Base-by-base conservation (phyloP, 2,329 filamentous ascomycete species). In the Diaporthe longicolla region DNA sequence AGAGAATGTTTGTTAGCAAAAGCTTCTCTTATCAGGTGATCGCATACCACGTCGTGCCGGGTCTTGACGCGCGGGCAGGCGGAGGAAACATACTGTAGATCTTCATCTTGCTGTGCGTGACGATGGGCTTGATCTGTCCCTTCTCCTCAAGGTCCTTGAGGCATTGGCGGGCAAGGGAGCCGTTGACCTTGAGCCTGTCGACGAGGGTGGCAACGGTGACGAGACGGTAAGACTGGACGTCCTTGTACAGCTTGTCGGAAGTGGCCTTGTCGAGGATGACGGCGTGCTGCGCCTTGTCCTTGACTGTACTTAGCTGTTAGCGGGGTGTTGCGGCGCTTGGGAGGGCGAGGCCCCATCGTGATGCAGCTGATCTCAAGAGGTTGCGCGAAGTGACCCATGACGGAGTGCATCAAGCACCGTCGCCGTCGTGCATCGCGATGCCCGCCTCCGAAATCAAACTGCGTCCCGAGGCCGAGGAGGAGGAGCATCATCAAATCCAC, bases 271-370 rank as follows among this genome's bases (percentile, higher is more conserved):
- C 97, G 89, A 99, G 95, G 85, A 98, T 91, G 88, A 99, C 97
- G 87, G 94, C 94, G 92, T 99, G 97, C 88, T 98, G 94, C 89
- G 97, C 96, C 95, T 99, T 99, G 93, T 99, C 97, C 97, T 99
- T 99, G 91, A 99, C 97, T 83, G 77, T n/a, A 54, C 32, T 52
- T 32, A 48, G 48, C 32, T 75, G 55, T 71, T 74, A 50, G 54
- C 59, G 52, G 29, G 32, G 32, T 52, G 40, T 32, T 52, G 29
- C 21, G 66, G 57, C 48, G 40, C n/a, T 21, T 26, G 63, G 45
- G 58, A 65, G 40, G 26, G 26, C 19, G 43, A 54, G 63, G 15
- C 48, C 63, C 63, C 63, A 68, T 68, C 63, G 48, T 26, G n/a
- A 26, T 54, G 48, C 63, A 68, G 32, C 48, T 54, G 63, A 21